These are phyloP conservation scores for Aspergillus chevalieri DNA, from an alignment of 2,329 filamentous ascomycete species.

Conservation along the genomic window DNA sequence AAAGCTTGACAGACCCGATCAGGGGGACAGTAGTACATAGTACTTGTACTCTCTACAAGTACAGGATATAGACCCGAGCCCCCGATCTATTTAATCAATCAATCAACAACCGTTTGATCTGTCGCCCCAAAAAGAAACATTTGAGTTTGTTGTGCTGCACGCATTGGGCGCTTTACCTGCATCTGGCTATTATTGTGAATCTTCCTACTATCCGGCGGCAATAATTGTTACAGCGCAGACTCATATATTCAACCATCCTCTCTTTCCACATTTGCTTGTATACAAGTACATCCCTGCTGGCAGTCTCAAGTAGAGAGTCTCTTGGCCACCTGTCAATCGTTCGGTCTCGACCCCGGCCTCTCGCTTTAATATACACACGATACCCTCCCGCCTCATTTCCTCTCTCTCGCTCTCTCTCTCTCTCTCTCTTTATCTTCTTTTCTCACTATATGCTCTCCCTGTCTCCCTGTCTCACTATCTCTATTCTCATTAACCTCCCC, in stretches of 20 bases:
- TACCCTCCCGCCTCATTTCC: slow-evolving; percentile 2
- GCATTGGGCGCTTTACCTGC: not conserved
- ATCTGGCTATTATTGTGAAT: not conserved
- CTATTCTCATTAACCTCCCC: not conserved
- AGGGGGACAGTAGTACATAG: not conserved
- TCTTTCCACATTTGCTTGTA: not conserved
- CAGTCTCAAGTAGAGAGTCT: slow-evolving; percentile 10
- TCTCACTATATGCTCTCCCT: not conserved
- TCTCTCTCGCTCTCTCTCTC: slow-evolving; percentile 4
- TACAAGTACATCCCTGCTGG: not conserved
- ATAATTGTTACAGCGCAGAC: no score
- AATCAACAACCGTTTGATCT: not conserved
- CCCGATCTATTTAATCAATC: not conserved
- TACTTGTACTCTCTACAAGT: not conserved
- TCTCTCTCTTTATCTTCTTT: not conserved
- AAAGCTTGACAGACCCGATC: not conserved
- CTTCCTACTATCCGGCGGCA: no score
- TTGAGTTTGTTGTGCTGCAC: not conserved
- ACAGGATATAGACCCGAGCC: not conserved
- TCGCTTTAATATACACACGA: not conserved
- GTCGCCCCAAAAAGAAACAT: not conserved
- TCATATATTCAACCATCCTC: no score
- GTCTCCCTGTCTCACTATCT: not conserved
- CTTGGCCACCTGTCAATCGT: slow-evolving; percentile 17
- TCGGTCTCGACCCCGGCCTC: slow-evolving; percentile 10